Conservation (phyloP, 2,329 filamentous ascomycete species). For the Hypoxylon sp. region DNA sequence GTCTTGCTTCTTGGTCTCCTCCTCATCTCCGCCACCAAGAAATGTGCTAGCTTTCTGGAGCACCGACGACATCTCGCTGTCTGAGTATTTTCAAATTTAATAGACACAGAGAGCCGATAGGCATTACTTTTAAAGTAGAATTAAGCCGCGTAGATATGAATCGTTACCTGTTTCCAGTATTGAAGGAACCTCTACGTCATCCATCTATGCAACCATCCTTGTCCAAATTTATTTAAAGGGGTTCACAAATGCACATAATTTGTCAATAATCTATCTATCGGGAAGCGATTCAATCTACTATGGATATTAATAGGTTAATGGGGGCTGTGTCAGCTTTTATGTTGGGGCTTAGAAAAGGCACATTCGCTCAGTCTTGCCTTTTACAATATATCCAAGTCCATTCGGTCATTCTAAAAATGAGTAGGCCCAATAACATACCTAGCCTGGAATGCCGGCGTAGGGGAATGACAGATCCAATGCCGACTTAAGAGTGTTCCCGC, state of each 20-base stretch:
- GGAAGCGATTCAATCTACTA: neutral
- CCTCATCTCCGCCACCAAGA: slow-evolving; percentile 38
- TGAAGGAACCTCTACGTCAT: slow-evolving; percentile 37
- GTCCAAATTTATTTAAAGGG: neutral
- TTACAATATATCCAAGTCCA: neutral
- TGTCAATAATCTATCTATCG: neutral
- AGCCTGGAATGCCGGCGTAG: neutral
- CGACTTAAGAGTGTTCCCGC: neutral
- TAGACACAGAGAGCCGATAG: neutral
- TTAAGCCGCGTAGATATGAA: neutral
- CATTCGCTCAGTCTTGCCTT: neutral
- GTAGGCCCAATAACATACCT: neutral
- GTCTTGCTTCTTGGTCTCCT: slow-evolving; percentile 33
- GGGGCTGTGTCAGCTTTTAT: neutral
- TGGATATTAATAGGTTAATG: neutral
- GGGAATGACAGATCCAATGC: neutral
- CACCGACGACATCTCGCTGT: slow-evolving; percentile 43
- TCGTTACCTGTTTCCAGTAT: slow-evolving; percentile 13
- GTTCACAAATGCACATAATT: neutral
- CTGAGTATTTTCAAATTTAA: neutral
- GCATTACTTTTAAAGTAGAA: neutral
- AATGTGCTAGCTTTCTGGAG: slow-evolving; percentile 48
- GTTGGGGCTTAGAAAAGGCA: neutral
- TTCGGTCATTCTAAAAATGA: neutral
- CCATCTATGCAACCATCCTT: slow-evolving; percentile 23